phyloP scores from a whole-genome alignment of 2,329 filamentous ascomycete genomes.

The Aspergillus piperis region DNA sequence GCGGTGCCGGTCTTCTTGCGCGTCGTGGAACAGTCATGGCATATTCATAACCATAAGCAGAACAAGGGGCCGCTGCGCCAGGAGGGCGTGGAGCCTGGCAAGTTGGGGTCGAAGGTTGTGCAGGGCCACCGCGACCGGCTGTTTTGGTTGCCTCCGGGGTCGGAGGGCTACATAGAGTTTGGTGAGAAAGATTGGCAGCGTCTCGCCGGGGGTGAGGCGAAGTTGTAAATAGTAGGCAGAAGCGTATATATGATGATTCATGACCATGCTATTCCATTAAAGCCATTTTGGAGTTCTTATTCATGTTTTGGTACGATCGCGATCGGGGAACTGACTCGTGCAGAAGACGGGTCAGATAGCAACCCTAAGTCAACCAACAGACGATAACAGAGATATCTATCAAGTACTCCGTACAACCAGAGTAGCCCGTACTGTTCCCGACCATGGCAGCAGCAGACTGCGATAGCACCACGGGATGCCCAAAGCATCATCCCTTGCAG shows the following conservation, averaged over 20 bases:
- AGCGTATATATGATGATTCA: neutral
- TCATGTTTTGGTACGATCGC: too few relatives aligned
- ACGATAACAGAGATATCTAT: too few relatives aligned
- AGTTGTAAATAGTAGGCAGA: conserved; percentile 37
- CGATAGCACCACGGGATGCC: too few relatives aligned
- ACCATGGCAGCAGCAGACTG: too few relatives aligned
- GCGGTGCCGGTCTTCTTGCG: conserved; percentile 75
- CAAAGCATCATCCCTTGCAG: too few relatives aligned
- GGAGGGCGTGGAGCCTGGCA: conserved; percentile 64
- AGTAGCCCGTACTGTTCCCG: too few relatives aligned
- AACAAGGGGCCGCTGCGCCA: conserved; percentile 71
- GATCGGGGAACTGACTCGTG: too few relatives aligned
- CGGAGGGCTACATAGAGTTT: conserved; percentile 61
- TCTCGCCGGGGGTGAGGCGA: conserved; percentile 49
- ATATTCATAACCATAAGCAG: conserved; percentile 72
- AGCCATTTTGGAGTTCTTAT: too few relatives aligned
- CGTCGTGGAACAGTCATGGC: conserved; percentile 51
- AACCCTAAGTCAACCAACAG: too few relatives aligned
- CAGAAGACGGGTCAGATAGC: too few relatives aligned
- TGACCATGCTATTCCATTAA: too few relatives aligned
- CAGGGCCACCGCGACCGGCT: conserved; percentile 50
- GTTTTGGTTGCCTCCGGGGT: conserved; percentile 52
- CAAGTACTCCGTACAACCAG: too few relatives aligned
- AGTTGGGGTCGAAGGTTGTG: conserved; percentile 47
- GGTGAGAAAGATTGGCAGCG: conserved; percentile 59